These are phyloP conservation scores for Colletotrichum shisoi DNA, from an alignment of 2,329 filamentous ascomycete species.

Conservation along the genomic window DNA sequence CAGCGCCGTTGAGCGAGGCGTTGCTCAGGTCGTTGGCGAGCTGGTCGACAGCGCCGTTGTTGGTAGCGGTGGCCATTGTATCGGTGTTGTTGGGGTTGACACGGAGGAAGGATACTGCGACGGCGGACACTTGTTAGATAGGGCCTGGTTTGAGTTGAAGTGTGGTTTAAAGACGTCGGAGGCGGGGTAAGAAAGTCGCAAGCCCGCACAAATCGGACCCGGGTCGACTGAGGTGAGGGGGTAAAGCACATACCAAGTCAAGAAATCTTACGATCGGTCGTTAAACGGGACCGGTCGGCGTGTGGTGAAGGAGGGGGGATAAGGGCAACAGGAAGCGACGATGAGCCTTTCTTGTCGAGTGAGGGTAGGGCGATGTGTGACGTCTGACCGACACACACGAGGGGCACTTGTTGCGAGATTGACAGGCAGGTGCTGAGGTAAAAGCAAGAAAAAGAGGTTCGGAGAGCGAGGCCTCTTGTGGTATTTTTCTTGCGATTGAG, in stretches of 20 bases:
- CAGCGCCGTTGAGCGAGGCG: constrained; percentile 72
- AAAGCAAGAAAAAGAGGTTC: constrained; percentile 37
- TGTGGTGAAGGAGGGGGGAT: constrained; percentile 16
- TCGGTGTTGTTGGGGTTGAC: constrained; percentile 40
- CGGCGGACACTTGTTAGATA: constrained; percentile 17
- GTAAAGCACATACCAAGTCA: constrained; percentile 36
- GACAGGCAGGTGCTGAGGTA: constrained; percentile 38
- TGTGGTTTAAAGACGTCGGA: not conserved
- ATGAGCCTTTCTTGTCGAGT: constrained; percentile 31
- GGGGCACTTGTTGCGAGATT: constrained; percentile 34
- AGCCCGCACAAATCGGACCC: constrained; percentile 3
- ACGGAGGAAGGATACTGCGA: constrained; percentile 37
- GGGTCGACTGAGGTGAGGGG: constrained; percentile 11
- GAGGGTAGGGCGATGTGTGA: constrained; percentile 36
- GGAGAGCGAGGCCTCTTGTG: constrained; percentile 18
- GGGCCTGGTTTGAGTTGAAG: not conserved
- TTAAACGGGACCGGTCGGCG: constrained; percentile 27
- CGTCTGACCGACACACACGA: constrained; percentile 40
- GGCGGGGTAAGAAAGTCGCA: constrained; percentile 9
- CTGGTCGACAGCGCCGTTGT: constrained; percentile 75
- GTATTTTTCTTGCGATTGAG: constrained; percentile 35
- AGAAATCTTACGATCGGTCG: constrained; percentile 35
- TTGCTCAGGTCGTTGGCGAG: constrained; percentile 80
- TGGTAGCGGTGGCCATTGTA: constrained; percentile 69
- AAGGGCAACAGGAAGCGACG: constrained; percentile 26